Evolutionary conservation across 1,284 basidiomycete species (phyloP).

Genomic region (Ustilago esculenta): DNA sequence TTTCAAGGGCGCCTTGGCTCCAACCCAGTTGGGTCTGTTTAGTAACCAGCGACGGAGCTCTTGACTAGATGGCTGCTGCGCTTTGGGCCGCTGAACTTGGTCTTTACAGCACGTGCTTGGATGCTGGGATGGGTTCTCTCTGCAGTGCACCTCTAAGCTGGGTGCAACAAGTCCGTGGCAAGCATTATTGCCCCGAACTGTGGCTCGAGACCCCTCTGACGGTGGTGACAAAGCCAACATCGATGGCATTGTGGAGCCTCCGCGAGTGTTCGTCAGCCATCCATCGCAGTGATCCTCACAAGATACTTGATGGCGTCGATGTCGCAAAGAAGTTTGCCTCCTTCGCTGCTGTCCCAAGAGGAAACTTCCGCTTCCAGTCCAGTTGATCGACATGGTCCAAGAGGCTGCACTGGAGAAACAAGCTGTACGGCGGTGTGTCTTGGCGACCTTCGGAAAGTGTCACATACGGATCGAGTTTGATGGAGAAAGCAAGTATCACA

Average conservation of each 20-base stretch:
- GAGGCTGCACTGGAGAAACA: too few species aligned
- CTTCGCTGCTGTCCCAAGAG: constrained; percentile 10
- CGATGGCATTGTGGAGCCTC: background rate
- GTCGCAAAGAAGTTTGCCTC: constrained; percentile 2
- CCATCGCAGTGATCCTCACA: background rate
- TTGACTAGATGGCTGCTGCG: background rate
- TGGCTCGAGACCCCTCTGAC: background rate
- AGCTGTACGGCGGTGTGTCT: too few species aligned
- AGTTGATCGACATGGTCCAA: constrained; percentile 37
- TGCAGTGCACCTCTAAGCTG: too few species aligned
- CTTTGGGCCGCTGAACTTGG: background rate
- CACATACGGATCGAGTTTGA: too few species aligned
- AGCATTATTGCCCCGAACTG: background rate
- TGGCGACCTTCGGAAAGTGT: too few species aligned
- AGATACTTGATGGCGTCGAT: background rate
- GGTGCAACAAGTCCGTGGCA: too few species aligned
- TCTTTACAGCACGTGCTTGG: too few species aligned
- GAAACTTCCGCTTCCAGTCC: constrained; percentile 46
- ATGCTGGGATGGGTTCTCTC: too few species aligned
- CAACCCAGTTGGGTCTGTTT: constrained; percentile 22
- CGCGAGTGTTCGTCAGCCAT: constrained; percentile 16
- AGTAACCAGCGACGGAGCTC: constrained; percentile 23
- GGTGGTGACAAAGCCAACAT: constrained; percentile 4
- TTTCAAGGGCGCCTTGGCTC: background rate
- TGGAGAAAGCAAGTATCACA: too few species aligned